A percentile compares a stretch with the other conserved stretches of the same genome.
These are phyloP conservation scores for Pseudopyrenochaeta lycopersici DNA, from an alignment of 2,329 filamentous ascomycete genomes.

Conservation along the genomic window DNA sequence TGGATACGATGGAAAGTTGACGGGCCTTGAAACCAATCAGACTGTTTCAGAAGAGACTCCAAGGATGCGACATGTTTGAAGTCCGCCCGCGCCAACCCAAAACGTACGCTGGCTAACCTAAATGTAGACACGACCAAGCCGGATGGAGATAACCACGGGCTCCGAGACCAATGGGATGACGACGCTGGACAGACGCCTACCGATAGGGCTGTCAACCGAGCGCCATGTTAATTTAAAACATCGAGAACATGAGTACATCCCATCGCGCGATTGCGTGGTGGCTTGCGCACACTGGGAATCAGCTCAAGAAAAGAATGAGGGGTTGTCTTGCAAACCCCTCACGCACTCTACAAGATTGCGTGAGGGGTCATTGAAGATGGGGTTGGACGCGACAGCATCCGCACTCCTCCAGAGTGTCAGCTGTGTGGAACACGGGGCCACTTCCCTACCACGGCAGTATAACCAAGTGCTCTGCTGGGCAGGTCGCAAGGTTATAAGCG, in stretches of 20 bases:
- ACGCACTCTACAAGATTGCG: no score
- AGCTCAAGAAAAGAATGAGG: no score
- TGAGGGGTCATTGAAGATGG: background rate
- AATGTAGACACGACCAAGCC: background rate
- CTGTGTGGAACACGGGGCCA: background rate
- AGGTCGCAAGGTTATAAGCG: background rate
- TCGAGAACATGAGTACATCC: background rate
- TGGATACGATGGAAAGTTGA: background rate
- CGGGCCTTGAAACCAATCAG: constrained; percentile 8
- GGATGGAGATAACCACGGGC: background rate
- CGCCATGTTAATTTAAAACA: constrained; percentile 1
- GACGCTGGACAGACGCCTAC: background rate
- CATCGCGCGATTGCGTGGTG: background rate
- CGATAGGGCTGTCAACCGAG: background rate
- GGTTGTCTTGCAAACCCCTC: no score
- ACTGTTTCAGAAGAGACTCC: constrained; percentile 7
- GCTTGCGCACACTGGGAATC: background rate
- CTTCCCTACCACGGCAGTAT: background rate
- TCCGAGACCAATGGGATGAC: background rate
- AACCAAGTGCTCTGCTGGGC: background rate
- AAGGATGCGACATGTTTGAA: constrained; percentile 8
- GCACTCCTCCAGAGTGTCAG: background rate
- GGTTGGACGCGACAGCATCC: background rate
- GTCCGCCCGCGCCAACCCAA: background rate
- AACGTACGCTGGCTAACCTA: no score